Evolutionary conservation across 2,329 filamentous ascomycete genomes (phyloP).

Genomic region (Paraphaeosphaeria sporulosa): DNA sequence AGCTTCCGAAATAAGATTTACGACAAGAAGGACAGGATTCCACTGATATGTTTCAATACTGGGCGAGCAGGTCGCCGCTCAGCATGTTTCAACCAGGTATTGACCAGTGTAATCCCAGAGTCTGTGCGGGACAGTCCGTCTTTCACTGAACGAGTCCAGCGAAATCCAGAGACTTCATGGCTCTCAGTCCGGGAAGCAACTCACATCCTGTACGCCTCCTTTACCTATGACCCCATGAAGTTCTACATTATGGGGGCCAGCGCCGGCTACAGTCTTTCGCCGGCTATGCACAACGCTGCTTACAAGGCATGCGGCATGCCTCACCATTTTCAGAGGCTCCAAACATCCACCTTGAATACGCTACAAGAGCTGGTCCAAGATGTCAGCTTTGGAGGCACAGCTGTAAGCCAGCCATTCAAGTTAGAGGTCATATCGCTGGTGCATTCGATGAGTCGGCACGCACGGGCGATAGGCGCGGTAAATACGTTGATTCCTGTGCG

Average conservation of each 20-base stretch:
- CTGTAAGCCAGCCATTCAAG: constrained; percentile 77
- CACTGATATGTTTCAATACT: constrained; percentile 71
- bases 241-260: constrained; percentile 79
- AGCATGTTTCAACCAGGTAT: constrained; percentile 69
- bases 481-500: constrained; percentile 79
- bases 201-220: constrained; percentile 70
- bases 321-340: constrained; percentile 71
- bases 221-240: constrained; percentile 72
- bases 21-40: constrained; percentile 55
- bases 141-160: constrained; percentile 47
- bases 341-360: constrained; percentile 67
- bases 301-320: constrained; percentile 72
- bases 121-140: constrained; percentile 46
- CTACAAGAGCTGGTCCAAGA: constrained; percentile 71
- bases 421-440: constrained; percentile 72
- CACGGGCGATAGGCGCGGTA: constrained; percentile 76
- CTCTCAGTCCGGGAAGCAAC: constrained; percentile 71
- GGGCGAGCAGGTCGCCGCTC: constrained; percentile 70
- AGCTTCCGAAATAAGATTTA: constrained; percentile 62
- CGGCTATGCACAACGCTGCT: constrained; percentile 79
- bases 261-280: constrained; percentile 75
- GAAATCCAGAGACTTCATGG: constrained; percentile 52
- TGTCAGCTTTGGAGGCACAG: constrained; percentile 74
- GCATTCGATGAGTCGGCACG: constrained; percentile 73
- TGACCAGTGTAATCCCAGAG: constrained; percentile 67